These are phyloP conservation scores for Cladosporium sp. DNA, from an alignment of 2,329 filamentous ascomycete species.

Conservation along the genomic window DNA sequence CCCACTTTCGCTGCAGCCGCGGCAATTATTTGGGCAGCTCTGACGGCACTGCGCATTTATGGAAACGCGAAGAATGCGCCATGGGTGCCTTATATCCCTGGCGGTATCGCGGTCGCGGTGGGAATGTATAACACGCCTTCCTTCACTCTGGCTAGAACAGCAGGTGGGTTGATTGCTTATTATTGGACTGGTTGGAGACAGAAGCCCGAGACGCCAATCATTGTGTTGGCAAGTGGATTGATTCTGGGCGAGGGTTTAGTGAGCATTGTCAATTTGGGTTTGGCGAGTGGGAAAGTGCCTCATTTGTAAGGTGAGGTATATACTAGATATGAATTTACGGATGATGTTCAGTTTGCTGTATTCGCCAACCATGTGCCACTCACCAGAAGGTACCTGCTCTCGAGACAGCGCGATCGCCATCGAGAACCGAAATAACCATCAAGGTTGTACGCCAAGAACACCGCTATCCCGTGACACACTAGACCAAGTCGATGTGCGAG, in stretches of 20 bases:
- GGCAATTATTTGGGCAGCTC: conserved; percentile 66
- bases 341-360: too few species aligned
- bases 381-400: too few species aligned
- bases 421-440: too few species aligned
- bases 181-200: conserved; percentile 63
- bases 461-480: too few species aligned
- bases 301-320: conserved; percentile 48
- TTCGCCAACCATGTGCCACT: too few species aligned
- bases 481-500: too few species aligned
- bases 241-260: conserved; percentile 89
- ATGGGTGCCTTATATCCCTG: conserved; percentile 76
- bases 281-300: conserved; percentile 72
- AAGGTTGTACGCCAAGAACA: too few species aligned
- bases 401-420: too few species aligned
- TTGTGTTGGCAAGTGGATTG: conserved; percentile 83
- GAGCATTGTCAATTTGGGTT: conserved; percentile 80
- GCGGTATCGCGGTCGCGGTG: conserved; percentile 92
- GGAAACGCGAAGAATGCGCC: conserved; percentile 37
- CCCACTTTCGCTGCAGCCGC: conserved; percentile 71
- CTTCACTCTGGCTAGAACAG: conserved; percentile 83
- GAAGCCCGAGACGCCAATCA: conserved; percentile 66
- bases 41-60: conserved; percentile 66
- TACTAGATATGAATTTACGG: too few species aligned
- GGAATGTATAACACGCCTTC: conserved; percentile 98
- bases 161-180: conserved; percentile 71